These are phyloP conservation scores for Garcia nutans DNA, from an alignment of 345 rosid genomes.

Conservation along the genomic window DNA sequence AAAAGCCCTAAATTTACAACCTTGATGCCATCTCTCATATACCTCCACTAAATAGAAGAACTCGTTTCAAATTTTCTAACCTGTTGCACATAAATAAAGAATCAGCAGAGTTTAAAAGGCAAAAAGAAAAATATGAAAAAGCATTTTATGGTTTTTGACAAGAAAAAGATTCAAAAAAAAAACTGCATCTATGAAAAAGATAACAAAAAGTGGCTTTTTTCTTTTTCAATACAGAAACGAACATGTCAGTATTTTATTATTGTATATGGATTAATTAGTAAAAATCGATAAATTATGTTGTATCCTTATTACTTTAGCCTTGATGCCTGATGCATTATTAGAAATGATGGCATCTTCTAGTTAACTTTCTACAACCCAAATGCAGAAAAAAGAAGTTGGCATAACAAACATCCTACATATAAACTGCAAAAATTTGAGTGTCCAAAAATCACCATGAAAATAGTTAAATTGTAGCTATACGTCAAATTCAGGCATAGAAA, in stretches of 20 bases:
- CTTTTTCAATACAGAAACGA: too few relatives aligned
- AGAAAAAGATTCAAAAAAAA: background rate
- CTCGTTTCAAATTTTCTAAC: conserved; percentile 13
- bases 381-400: too few relatives aligned
- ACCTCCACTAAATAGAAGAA: conserved; percentile 9
- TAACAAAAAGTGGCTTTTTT: too few relatives aligned
- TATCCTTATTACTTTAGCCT: too few relatives aligned
- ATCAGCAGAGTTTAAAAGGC: conserved; percentile 8
- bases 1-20: conserved; percentile 13
- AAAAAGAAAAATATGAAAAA: background rate
- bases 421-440: background rate
- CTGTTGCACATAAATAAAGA: conserved; percentile 13
- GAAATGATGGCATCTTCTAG: background rate
- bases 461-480: background rate
- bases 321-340: background rate
- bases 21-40: conserved; percentile 14
- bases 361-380: too few relatives aligned
- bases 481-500: background rate
- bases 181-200: background rate
- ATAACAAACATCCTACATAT: background rate
- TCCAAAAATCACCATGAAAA: background rate
- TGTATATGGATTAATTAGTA: too few relatives aligned
- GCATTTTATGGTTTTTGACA: background rate
- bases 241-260: too few relatives aligned
- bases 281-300: too few relatives aligned